These are phyloP conservation scores for Linnemannia zychae DNA, from an alignment of 192 early-diverging fungal genomes.

Conservation along the genomic window DNA sequence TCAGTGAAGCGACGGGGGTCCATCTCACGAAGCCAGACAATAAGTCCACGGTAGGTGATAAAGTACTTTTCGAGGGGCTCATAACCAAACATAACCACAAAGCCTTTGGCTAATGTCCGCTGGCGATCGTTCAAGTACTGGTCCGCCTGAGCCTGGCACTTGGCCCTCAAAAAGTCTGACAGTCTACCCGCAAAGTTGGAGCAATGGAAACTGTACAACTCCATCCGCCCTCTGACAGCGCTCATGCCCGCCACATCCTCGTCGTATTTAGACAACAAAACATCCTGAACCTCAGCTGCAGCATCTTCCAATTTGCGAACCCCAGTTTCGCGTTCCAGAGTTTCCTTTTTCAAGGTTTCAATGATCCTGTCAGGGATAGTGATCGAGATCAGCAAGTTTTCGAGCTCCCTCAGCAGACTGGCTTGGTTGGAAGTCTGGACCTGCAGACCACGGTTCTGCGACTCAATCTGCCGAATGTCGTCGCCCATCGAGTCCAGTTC, in stretches of 20 bases:
- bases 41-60: slow-evolving; percentile 75
- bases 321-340: slow-evolving; percentile 71
- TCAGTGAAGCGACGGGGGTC: slow-evolving; percentile 77
- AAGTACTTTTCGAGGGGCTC: slow-evolving; percentile 74
- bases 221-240: slow-evolving; percentile 71
- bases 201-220: slow-evolving; percentile 74
- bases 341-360: slow-evolving; percentile 73
- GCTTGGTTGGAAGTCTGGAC: slow-evolving; percentile 92
- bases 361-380: slow-evolving; percentile 73
- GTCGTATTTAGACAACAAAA: slow-evolving; percentile 70
- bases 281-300: slow-evolving; percentile 76
- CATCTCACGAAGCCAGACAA: slow-evolving; percentile 82
- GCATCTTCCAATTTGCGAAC: slow-evolving; percentile 73
- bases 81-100: slow-evolving; percentile 63
- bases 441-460: slow-evolving; percentile 92
- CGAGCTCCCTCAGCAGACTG: slow-evolving; percentile 85
- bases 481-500: slow-evolving; percentile 82
- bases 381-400: slow-evolving; percentile 73
- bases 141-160: slow-evolving; percentile 73
- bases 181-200: slow-evolving; percentile 74
- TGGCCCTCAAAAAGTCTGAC: slow-evolving; percentile 73
- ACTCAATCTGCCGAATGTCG: slow-evolving; percentile 94
- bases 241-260: slow-evolving; percentile 59
- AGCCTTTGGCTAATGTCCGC: slow-evolving; percentile 56
- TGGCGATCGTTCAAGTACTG: slow-evolving; percentile 64